Conservation (phyloP, 2,329 filamentous ascomycete species). For the Fusarium dlaminii region DNA sequence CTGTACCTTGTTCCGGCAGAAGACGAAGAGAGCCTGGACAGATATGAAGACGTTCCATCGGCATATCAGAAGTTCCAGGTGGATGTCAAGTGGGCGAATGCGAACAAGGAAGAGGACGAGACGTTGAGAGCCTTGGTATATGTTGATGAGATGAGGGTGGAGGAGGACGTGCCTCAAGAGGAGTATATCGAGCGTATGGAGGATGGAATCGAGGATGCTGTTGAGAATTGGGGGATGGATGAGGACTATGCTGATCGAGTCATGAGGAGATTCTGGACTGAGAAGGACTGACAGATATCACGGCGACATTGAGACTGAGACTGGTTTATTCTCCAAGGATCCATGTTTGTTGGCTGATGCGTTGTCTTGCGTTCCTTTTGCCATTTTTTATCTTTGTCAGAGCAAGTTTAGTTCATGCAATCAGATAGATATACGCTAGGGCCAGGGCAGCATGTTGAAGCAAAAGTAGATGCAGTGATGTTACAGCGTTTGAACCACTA, state of each 20-base stretch:
- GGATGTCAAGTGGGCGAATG: constrained; percentile 46
- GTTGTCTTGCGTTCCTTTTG: neutral
- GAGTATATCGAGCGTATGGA: constrained; percentile 75
- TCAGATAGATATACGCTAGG: neutral
- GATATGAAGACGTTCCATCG: constrained; percentile 70
- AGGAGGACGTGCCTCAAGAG: constrained; percentile 53
- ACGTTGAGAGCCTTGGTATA: constrained; percentile 64
- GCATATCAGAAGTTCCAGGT: constrained; percentile 64
- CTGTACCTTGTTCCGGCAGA: constrained; percentile 60
- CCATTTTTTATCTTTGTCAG: neutral
- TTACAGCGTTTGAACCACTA: constrained; percentile 16
- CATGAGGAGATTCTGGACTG: constrained; percentile 58
- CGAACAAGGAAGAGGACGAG: constrained; percentile 35
- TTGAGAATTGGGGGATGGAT: constrained; percentile 63
- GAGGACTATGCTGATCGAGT: constrained; percentile 62
- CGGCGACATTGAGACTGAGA: too few species aligned
- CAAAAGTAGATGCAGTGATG: neutral
- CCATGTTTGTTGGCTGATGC: neutral
- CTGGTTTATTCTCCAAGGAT: neutral
- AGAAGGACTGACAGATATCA: constrained; percentile 2
- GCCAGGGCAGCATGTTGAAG: neutral
- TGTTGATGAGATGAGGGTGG: constrained; percentile 58
- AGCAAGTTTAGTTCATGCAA: neutral
- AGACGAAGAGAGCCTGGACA: constrained; percentile 64
- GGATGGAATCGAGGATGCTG: constrained; percentile 67